phyloP scores from a whole-genome alignment of 371 early-diverging fungal species.

The Funneliformis caledonium region DNA sequence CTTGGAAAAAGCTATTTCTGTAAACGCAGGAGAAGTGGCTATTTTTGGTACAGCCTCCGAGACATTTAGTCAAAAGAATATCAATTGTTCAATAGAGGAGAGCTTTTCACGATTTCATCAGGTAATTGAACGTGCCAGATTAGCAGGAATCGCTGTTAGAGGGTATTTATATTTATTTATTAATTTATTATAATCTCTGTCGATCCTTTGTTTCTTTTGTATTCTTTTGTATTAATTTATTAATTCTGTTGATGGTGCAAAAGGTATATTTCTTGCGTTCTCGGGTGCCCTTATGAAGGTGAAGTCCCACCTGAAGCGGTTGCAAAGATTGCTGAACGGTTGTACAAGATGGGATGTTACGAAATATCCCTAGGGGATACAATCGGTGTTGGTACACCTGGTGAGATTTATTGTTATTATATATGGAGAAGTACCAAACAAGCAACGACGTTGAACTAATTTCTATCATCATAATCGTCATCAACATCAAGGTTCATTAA shows the following conservation, averaged over 20 bases:
- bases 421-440: background rate
- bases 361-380: conserved; percentile 97
- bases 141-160: conserved; percentile 76
- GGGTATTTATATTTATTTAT: conserved; percentile 56
- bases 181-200: background rate
- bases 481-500: conserved; percentile 61
- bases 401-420: conserved; percentile 36
- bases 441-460: background rate
- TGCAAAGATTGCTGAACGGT: conserved; percentile 72
- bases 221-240: background rate
- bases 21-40: conserved; percentile 88
- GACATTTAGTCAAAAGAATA: conserved; percentile 87
- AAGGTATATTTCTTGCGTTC: conserved; percentile 89
- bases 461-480: background rate
- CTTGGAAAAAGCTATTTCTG: conserved; percentile 77
- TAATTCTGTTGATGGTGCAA: conserved; percentile 45
- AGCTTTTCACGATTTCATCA: conserved; percentile 74
- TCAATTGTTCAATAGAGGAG: conserved; percentile 91
- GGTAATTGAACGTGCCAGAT: conserved; percentile 71
- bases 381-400: conserved; percentile 91
- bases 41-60: conserved; percentile 94
- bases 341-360: conserved; percentile 93
- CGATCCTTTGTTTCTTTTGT: background rate
- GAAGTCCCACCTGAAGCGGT: conserved; percentile 71
- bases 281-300: conserved; percentile 96